Conservation (phyloP, 179 eudicot genomes). For the Carnegiea gigantea region DNA sequence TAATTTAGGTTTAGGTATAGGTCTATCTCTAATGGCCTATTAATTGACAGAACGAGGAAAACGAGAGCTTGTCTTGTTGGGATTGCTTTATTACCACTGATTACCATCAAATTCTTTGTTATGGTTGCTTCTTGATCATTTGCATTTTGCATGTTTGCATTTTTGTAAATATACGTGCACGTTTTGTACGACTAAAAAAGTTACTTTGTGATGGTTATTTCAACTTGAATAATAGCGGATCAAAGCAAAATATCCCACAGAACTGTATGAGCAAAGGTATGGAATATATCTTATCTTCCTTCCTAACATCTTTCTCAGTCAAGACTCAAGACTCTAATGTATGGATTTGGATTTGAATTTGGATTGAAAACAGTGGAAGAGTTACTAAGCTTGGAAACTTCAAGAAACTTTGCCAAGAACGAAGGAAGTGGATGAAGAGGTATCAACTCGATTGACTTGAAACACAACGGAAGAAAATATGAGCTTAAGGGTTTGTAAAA, state of each 20-base stretch:
- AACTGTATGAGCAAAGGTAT: neutral
- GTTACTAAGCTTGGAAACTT: neutral
- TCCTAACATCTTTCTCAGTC: neutral
- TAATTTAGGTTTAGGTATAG: neutral
- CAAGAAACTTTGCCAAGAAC: neutral
- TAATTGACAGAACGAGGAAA: neutral
- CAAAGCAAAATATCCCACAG: neutral
- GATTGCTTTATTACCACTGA: constrained; percentile 2
- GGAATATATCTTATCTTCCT: neutral
- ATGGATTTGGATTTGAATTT: neutral
- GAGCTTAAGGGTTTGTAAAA: no score
- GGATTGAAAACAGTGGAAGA: no score
- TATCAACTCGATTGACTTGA: no score
- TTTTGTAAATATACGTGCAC: neutral
- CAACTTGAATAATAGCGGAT: no score
- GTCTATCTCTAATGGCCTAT: constrained; percentile 15
- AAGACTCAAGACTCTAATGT: neutral
- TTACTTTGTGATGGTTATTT: no score
- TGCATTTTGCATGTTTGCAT: neutral
- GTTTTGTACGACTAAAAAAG: no score
- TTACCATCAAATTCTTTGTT: neutral
- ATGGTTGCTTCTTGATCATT: no score
- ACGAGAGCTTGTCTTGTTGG: constrained; percentile 22
- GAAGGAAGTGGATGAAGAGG: neutral
- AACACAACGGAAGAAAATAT: no score